Evolutionary conservation across 75 land plant genomes (phyloP).

Genomic region (Cupressus sempervirens): DNA sequence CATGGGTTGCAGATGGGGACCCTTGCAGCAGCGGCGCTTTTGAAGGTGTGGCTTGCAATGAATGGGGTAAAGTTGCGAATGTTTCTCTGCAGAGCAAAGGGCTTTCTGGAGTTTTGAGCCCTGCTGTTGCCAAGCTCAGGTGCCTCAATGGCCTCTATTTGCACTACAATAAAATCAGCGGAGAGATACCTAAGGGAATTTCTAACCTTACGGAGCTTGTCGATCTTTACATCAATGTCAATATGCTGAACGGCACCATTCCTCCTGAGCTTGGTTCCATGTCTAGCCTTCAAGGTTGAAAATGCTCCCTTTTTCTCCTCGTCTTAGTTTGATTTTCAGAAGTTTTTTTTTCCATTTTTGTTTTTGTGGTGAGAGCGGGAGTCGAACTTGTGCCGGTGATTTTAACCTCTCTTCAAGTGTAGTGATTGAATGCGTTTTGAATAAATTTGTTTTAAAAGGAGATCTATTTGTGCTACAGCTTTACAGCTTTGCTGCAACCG

Average conservation of each 20-base stretch:
- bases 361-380: background rate
- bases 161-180: constrained; percentile 33
- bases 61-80: constrained; percentile 37
- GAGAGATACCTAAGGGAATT: constrained; percentile 28
- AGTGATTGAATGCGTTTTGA: no score
- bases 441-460: no score
- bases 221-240: constrained; percentile 38
- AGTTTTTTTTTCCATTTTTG: background rate
- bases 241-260: constrained; percentile 31
- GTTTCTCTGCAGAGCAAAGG: constrained; percentile 33
- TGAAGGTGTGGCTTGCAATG: constrained; percentile 41
- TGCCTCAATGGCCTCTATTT: constrained; percentile 33
- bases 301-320: background rate
- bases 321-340: background rate
- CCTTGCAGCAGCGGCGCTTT: constrained; percentile 15
- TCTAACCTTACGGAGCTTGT: constrained; percentile 22
- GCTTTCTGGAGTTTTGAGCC: constrained; percentile 29
- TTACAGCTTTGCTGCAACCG: constrained; percentile 43
- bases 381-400: no score
- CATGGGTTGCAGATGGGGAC: constrained; percentile 28
- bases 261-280: constrained; percentile 35
- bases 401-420: no score
- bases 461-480: constrained; percentile 21
- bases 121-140: constrained; percentile 27
- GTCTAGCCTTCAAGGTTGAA: constrained; percentile 37